These are phyloP conservation scores for Podaxis pistillaris DNA, from an alignment of 768 basidiomycete species.

Conservation along the genomic window DNA sequence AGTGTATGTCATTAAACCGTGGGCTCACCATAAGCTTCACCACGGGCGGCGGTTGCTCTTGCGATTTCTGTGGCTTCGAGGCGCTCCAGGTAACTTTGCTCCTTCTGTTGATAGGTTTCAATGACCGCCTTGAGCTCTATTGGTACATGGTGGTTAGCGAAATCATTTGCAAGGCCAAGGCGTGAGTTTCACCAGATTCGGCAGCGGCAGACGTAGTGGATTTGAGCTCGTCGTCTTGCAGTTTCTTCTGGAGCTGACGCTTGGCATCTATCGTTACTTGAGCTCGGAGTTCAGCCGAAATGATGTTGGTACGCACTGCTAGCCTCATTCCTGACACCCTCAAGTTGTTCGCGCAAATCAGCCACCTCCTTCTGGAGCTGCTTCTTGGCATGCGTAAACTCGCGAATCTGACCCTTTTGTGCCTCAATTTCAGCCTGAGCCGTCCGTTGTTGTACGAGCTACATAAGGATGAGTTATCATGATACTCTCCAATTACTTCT, in stretches of 20 bases:
- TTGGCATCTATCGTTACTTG: slow-evolving; percentile 43
- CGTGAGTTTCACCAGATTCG: slow-evolving; percentile 44
- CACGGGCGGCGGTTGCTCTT: slow-evolving; percentile 60
- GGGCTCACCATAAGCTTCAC: slow-evolving; percentile 57
- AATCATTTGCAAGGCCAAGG: neutral
- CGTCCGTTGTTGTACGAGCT: slow-evolving; percentile 68
- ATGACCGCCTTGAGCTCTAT: slow-evolving; percentile 63
- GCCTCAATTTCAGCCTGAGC: slow-evolving; percentile 65
- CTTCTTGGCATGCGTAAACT: slow-evolving; percentile 54
- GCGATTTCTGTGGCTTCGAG: slow-evolving; percentile 71
- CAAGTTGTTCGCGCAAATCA: slow-evolving; percentile 55
- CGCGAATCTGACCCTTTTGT: slow-evolving; percentile 60
- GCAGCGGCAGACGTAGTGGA: slow-evolving; percentile 58
- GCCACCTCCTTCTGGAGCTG: slow-evolving; percentile 54
- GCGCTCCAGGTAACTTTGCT: slow-evolving; percentile 52
- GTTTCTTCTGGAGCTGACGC: slow-evolving; percentile 53
- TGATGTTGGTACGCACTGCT: slow-evolving; percentile 38
- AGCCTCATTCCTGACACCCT: slow-evolving; percentile 57
- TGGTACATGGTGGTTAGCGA: slow-evolving; percentile 3
- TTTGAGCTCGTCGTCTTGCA: slow-evolving; percentile 64
- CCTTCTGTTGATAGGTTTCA: slow-evolving; percentile 64
- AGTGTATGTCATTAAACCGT: neutral
- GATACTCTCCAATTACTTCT: no score
- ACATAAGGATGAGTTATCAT: neutral
- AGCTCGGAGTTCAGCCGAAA: neutral